Percentiles rank a stretch among this genome's conserved stretches.
phyloP scores from a whole-genome alignment of 306 rosid species.

The Quillaja saponaria region DNA sequence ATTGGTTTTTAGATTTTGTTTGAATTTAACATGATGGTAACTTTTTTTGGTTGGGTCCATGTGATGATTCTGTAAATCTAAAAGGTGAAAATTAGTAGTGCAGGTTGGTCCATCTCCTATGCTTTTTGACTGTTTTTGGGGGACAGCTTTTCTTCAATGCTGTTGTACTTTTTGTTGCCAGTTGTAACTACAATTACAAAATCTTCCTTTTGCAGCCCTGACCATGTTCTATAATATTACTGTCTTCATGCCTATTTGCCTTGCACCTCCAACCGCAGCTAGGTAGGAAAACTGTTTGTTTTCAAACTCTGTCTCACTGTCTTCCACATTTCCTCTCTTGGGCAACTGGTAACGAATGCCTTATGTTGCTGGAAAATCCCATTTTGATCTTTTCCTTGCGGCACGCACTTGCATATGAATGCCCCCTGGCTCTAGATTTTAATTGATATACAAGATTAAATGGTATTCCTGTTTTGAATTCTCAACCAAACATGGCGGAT shows the following conservation, averaged over 20 bases:
- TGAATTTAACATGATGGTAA: slow-evolving; percentile 42
- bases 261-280: slow-evolving; percentile 11
- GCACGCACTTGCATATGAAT: no score
- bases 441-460: background rate
- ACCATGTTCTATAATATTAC: slow-evolving; percentile 28
- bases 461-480: no score
- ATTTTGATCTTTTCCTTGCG: no score
- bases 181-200: slow-evolving; percentile 35
- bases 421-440: no score
- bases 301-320: no score
- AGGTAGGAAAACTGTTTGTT: slow-evolving; percentile 10
- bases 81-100: slow-evolving; percentile 41
- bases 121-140: slow-evolving; percentile 32
- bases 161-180: slow-evolving; percentile 27
- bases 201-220: slow-evolving; percentile 25
- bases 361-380: no score
- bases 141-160: slow-evolving; percentile 24
- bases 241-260: background rate
- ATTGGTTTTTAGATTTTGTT: slow-evolving; percentile 40
- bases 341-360: slow-evolving; percentile 17
- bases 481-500: no score
- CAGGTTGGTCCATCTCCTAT: slow-evolving; percentile 44
- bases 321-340: background rate
- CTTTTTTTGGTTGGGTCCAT: slow-evolving; percentile 34
- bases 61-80: slow-evolving; percentile 36